Conservation (phyloP, 1,284 basidiomycete species). For the Malassezia furfur region DNA sequence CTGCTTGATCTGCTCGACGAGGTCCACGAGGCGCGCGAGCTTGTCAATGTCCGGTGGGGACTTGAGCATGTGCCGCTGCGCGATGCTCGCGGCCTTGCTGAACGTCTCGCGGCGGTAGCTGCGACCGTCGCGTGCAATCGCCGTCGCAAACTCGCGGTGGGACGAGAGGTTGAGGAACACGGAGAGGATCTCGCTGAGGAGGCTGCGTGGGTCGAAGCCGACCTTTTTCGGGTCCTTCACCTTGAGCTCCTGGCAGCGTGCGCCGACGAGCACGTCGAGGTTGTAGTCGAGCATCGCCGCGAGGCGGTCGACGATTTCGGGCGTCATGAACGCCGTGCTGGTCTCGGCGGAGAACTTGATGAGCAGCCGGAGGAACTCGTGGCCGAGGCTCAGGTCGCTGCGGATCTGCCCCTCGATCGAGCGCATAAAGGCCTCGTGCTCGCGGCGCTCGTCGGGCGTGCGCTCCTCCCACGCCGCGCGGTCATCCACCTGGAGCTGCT, state of each 20-base stretch:
- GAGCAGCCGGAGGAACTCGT: constrained; percentile 77
- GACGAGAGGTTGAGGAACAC: constrained; percentile 83
- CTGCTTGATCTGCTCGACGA: constrained; percentile 73
- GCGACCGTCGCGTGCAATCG: constrained; percentile 82
- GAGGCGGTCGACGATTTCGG: constrained; percentile 87
- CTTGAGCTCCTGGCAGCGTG: constrained; percentile 66
- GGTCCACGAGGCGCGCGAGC: constrained; percentile 63
- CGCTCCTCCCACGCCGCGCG: constrained; percentile 58
- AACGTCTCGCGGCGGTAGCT: constrained; percentile 81
- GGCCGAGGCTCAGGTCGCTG: constrained; percentile 74
- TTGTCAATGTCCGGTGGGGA: constrained; percentile 68
- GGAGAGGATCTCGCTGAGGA: constrained; percentile 78
- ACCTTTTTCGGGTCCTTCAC: constrained; percentile 81
- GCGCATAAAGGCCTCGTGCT: constrained; percentile 69
- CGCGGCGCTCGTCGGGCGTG: constrained; percentile 65
- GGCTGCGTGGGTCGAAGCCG: constrained; percentile 72
- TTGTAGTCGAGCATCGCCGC: constrained; percentile 98
- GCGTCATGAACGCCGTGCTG: constrained; percentile 83
- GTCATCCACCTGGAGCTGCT: constrained; percentile 76
- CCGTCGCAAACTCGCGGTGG: constrained; percentile 69
- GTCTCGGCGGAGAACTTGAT: constrained; percentile 87
- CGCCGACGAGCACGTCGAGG: constrained; percentile 77
- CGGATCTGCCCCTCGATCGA: constrained; percentile 72
- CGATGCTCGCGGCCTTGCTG: constrained; percentile 66
- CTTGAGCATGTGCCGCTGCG: constrained; percentile 63